A percentile compares a stretch with the other conserved stretches of the same genome.
Evolutionary conservation across 192 early-diverging fungal genomes (phyloP).

Genomic region (Umbelopsis sp.): DNA sequence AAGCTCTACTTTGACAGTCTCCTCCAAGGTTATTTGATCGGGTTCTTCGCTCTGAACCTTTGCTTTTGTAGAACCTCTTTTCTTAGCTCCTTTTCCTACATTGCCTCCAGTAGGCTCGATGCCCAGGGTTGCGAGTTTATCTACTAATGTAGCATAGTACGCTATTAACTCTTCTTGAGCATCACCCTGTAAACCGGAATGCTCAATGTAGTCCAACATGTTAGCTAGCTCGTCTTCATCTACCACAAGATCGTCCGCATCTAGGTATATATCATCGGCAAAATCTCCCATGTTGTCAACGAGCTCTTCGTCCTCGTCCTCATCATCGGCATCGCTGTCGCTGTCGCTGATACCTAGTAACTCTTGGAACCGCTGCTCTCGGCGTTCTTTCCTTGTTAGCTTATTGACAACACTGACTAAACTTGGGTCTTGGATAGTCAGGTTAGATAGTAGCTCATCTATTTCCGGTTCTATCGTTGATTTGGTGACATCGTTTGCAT

Average conservation of each 20-base stretch:
- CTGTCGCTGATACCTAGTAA: background rate
- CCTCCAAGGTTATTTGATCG: too few species aligned
- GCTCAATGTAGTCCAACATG: constrained; percentile 37
- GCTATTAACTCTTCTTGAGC: constrained; percentile 23
- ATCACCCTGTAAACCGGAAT: constrained; percentile 13
- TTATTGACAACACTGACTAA: background rate
- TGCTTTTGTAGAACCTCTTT: background rate
- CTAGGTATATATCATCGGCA: background rate
- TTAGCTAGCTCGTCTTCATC: constrained; percentile 24
- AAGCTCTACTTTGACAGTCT: too few species aligned
- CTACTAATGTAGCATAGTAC: constrained; percentile 4
- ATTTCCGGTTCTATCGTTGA: background rate
- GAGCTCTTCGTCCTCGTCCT: background rate
- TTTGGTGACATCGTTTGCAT: too few species aligned
- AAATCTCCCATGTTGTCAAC: background rate
- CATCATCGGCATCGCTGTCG: background rate
- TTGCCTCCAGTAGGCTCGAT: background rate
- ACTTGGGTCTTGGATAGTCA: background rate
- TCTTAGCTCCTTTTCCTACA: background rate
- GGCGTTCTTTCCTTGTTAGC: constrained; percentile 19
- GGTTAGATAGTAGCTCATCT: background rate
- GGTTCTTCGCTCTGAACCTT: too few species aligned
- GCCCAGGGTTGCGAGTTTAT: background rate
- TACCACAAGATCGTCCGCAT: constrained; percentile 19
- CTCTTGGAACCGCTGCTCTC: background rate